These are phyloP conservation scores for Leccinum colubrinum DNA, from an alignment of 1,284 basidiomycete species.

Conservation along the genomic window DNA sequence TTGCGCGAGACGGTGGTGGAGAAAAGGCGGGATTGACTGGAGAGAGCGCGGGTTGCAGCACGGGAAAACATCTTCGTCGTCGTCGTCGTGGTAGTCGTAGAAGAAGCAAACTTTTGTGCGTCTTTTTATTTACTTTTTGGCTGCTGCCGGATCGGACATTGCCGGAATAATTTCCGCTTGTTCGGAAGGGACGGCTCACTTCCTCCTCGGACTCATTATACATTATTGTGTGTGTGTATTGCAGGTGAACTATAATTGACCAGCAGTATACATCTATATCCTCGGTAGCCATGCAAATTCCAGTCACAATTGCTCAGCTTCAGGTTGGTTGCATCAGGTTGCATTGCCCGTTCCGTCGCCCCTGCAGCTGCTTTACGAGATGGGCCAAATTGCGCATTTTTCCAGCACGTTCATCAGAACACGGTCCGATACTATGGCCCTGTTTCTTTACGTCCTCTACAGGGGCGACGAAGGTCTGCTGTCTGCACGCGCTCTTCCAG, in stretches of 20 bases:
- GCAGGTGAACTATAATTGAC: neutral
- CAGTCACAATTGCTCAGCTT: neutral
- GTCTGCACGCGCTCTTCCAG: slow-evolving; percentile 3
- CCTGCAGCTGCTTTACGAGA: neutral
- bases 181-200: no score
- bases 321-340: neutral
- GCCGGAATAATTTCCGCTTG: neutral
- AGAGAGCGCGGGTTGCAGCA: slow-evolving; percentile 48
- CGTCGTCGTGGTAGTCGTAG: slow-evolving; percentile 8
- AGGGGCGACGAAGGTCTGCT: slow-evolving; percentile 14
- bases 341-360: neutral
- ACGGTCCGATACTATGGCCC: neutral
- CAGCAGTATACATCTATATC: neutral
- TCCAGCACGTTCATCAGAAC: neutral
- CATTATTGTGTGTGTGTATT: neutral
- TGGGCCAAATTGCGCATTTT: neutral
- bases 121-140: neutral
- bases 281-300: neutral
- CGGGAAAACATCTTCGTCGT: slow-evolving; percentile 54
- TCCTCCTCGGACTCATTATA: neutral
- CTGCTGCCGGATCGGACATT: neutral
- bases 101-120: neutral
- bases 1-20: slow-evolving; percentile 73
- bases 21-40: slow-evolving; percentile 59
- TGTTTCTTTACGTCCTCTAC: neutral